Evolutionary conservation across 2,329 filamentous ascomycete genomes (phyloP), one percentile per base, ranked within the genome.

Genomic region (Colletotrichum echinochloae): DNA sequence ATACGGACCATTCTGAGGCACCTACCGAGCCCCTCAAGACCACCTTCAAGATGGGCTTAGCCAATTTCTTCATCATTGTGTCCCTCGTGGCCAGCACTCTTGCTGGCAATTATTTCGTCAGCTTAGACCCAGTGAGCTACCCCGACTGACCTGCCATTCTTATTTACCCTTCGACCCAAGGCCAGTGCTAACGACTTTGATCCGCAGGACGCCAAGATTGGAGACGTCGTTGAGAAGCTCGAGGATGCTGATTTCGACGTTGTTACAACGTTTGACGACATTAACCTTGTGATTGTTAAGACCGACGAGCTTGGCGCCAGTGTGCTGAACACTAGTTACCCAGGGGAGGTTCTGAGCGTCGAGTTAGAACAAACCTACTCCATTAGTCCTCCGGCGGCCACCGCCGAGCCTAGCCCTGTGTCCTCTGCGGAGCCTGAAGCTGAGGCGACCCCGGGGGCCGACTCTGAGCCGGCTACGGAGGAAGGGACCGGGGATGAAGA

Each of bases 281-380:
- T 54, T 51, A 63, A 23, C 28, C 63, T 51, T 20, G 55, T 63
- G 39, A 62, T 65, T 35, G 60, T 74, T 37, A 28, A 54, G 37
- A 70, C 68, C 39, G 39, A 61, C 16, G 23, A 16, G 4, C 64
- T 65, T 20, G 66, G 59, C 37, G n/a, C 52, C 30, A 14, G 26
- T 23, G 26, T 39, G 2, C 28, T 73, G 30, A 8, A 16, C 11
- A n/a, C n/a, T n/a, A 23, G 20, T 3, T 68, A 65, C 33, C n/a
- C n/a, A n/a, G 56, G 28, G 3, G 66, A 71, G 52, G 70, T 73
- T 20, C 6, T 33, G 18, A 12, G 5, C 8, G 64, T 51, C 5
- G 66, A 73, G 39, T 9, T 20, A n/a, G 64, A 68, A 16, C 16
- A 48, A 37, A 26, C 63, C 16, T 20, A 65, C 28, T 60, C 60